These are phyloP conservation scores for Blastocystis sp. DNA, from an alignment of 352 stramenopile genomes.

Conservation along the genomic window DNA sequence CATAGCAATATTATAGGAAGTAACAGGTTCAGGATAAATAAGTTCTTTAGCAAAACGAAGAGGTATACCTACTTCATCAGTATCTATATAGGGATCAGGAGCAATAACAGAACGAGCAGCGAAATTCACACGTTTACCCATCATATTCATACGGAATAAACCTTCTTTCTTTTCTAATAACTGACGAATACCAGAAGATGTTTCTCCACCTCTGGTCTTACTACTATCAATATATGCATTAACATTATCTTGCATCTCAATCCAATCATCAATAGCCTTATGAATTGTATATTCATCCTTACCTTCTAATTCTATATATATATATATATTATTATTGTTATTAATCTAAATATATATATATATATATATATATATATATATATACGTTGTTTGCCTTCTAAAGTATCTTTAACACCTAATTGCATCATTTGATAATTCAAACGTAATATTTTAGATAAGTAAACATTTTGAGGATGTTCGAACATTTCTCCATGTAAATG, in stretches of 20 bases:
- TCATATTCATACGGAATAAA: slow-evolving; percentile 94
- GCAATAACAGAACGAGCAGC: slow-evolving; percentile 94
- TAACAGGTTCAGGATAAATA: slow-evolving; percentile 89
- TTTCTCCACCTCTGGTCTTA: slow-evolving; percentile 49
- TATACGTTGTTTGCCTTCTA: slow-evolving; percentile 40
- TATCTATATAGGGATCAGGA: slow-evolving; percentile 94
- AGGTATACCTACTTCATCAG: slow-evolving; percentile 96
- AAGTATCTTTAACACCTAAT: slow-evolving; percentile 46
- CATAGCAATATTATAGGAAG: slow-evolving; percentile 83
- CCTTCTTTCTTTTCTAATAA: slow-evolving; percentile 98
- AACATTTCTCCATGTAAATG: slow-evolving; percentile 77
- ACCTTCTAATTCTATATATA: slow-evolving; percentile 8
- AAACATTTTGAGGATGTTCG: slow-evolving; percentile 87
- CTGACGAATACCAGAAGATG: slow-evolving; percentile 71
- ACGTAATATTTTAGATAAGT: slow-evolving; percentile 74
- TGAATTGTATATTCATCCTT: slow-evolving; percentile 58
- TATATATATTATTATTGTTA: neutral
- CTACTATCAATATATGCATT: slow-evolving; percentile 66
- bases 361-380: neutral
- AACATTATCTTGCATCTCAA: slow-evolving; percentile 77
- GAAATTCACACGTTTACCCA: slow-evolving; percentile 98
- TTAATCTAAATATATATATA: neutral
- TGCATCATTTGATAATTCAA: slow-evolving; percentile 66
- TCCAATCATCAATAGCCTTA: slow-evolving; percentile 75
- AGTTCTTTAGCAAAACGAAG: slow-evolving; percentile 87